A percentile compares a stretch with the other conserved stretches of the same genome.
phyloP scores from a whole-genome alignment of 345 rosid species.

The Raphanus raphanistrum region DNA sequence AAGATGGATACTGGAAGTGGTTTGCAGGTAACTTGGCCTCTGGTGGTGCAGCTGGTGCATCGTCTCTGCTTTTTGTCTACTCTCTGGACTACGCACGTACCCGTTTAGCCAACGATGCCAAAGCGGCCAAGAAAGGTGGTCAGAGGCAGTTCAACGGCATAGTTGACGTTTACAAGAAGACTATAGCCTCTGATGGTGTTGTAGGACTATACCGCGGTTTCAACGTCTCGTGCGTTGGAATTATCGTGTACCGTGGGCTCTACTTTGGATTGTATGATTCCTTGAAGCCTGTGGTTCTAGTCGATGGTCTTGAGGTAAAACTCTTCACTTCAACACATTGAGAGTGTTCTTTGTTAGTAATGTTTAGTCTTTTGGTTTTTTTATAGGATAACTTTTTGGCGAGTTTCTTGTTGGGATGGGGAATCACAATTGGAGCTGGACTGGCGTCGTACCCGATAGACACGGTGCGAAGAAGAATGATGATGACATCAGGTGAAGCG shows the following conservation, averaged over 20 bases:
- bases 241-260: constrained; percentile 80
- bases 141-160: constrained; percentile 88
- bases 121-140: constrained; percentile 86
- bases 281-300: constrained; percentile 82
- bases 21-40: constrained; percentile 89
- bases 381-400: constrained; percentile 82
- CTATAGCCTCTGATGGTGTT: constrained; percentile 66
- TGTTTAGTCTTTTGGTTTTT: constrained; percentile 1
- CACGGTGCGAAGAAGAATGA: constrained; percentile 95
- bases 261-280: constrained; percentile 92
- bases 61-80: constrained; percentile 81
- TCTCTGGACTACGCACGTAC: constrained; percentile 89
- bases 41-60: constrained; percentile 93
- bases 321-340: neutral
- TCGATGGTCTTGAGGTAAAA: constrained; percentile 38
- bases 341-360: neutral
- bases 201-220: constrained; percentile 92
- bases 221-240: constrained; percentile 81
- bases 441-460: constrained; percentile 87
- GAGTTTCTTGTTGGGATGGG: constrained; percentile 87
- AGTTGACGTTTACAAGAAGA: constrained; percentile 78
- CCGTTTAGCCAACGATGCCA: constrained; percentile 85
- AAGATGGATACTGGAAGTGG: constrained; percentile 91
- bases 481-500: constrained; percentile 97
- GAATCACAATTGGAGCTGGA: constrained; percentile 86